Base-by-base conservation (phyloP, 306 rosid species). In the Vigna trinervia region DNA sequence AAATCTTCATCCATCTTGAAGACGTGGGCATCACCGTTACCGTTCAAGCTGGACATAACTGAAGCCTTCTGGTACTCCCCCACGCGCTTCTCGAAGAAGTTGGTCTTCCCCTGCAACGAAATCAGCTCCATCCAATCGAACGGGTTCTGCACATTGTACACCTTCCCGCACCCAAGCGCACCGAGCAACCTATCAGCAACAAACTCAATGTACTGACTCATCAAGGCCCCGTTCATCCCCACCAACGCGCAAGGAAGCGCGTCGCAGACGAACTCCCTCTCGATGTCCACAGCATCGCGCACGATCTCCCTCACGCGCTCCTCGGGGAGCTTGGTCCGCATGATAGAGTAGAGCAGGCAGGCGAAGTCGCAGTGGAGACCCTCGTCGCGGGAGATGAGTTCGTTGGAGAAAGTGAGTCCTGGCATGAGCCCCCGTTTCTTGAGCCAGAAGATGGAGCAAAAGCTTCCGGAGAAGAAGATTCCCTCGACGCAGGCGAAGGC, bases 51-150 rank as follows among this genome's bases (percentile, higher is more conserved):
- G 0, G 87, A 82, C 98, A 94, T 91, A 0, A 94, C 94, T 0
- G 96, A 85, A 0, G 97, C 96, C 80, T 86, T 94, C 85, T 91
- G 96, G 20, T 91, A 94, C 8, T 94, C 98, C 0, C 98, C 97
- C 0, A 94, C 98, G 3, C 97, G 80, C 78, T 91, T 88, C 80
- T 94, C 98, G 8, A 94, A 94, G 78, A 94, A 94, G 61, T 94
- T 94, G 2, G 97, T 91, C 78, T 94, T 94, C 20, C 98, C 96
- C 69, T 94, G 97, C 66, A 94, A 78, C 1, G 97, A 91, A n/a
- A 94, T 94, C 82, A 94, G 62, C 77, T 94, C 98, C 98, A 94
- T 94, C 98, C 98, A 94, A 73, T 91, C 98, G 23, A 94, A 94
- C 0, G 98, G 98, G 66, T 94, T 94, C 66, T 72, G 87, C 0